phyloP scores from a whole-genome alignment of 106 monocot species.

The Dendrobium catenatum region DNA sequence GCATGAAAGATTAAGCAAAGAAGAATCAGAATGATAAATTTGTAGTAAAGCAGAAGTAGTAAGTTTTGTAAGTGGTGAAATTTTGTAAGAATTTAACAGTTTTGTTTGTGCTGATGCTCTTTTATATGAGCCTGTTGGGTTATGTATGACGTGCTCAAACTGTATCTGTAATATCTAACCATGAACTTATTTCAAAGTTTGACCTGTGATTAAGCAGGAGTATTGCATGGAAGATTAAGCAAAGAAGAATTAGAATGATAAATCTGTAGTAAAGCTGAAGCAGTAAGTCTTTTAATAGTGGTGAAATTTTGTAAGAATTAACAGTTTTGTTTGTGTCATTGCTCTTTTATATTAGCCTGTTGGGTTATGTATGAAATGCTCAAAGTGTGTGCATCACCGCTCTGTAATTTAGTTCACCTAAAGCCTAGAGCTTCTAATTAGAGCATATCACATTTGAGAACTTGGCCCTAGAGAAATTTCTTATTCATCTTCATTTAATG shows the following conservation, averaged over 20 bases:
- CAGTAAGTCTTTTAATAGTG: not conserved
- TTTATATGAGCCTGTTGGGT: not conserved
- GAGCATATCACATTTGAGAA: not conserved
- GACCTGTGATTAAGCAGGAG: not conserved
- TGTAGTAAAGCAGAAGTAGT: not conserved
- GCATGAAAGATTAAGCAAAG: not conserved
- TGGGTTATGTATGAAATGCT: not conserved
- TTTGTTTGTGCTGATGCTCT: not conserved
- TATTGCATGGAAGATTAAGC: not conserved
- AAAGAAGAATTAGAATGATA: not conserved
- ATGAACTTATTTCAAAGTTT: not conserved
- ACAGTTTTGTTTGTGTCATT: not conserved
- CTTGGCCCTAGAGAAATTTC: not conserved
- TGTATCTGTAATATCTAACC: not conserved
- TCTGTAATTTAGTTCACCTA: not conserved
- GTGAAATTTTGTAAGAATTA: not conserved
- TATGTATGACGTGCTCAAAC: not conserved
- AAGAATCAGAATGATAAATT: not conserved
- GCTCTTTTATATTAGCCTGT: not conserved
- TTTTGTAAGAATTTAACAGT: not conserved
- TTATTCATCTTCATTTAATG: not conserved
- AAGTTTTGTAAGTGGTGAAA: not conserved
- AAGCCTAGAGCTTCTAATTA: not conserved
- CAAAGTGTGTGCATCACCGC: not conserved
- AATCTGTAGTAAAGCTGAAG: not conserved